Evolutionary conservation across 140 eudicot species (phyloP).

Genomic region (Cichorium intybus): DNA sequence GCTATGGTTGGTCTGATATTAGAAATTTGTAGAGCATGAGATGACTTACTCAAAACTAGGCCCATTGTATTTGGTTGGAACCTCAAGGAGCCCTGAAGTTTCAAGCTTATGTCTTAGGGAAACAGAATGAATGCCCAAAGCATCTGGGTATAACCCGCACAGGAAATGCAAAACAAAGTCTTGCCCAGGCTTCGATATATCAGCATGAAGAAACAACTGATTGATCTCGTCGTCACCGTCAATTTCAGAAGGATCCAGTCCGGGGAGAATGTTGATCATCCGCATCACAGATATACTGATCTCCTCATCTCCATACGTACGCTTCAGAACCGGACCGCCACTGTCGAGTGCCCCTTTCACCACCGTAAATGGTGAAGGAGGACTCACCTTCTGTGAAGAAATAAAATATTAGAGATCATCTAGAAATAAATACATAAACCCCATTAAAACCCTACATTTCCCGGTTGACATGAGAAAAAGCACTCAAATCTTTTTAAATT

Average conservation of each 20-base stretch:
- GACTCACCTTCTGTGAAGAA: slow-evolving; percentile 64
- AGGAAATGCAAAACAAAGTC: slow-evolving; percentile 60
- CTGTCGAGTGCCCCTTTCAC: slow-evolving; percentile 72
- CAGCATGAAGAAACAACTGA: slow-evolving; percentile 78
- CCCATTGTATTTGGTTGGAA: slow-evolving; percentile 55
- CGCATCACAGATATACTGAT: slow-evolving; percentile 78
- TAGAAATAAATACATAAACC: slow-evolving; percentile 6
- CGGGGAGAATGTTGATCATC: slow-evolving; percentile 55
- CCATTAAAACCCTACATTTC: slow-evolving; percentile 15
- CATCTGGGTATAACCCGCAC: slow-evolving; percentile 89
- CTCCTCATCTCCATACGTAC: slow-evolving; percentile 64
- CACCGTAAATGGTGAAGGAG: slow-evolving; percentile 67
- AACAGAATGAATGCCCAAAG: slow-evolving; percentile 88
- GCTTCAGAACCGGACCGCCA: slow-evolving; percentile 73
- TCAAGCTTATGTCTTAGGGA: slow-evolving; percentile 57
- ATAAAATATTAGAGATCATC: neutral
- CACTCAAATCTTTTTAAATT: neutral
- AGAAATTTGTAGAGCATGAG: neutral
- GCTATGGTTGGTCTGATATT: neutral
- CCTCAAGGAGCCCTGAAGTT: slow-evolving; percentile 42
- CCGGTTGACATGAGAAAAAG: neutral
- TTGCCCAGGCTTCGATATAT: slow-evolving; percentile 69
- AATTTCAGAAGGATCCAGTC: slow-evolving; percentile 44
- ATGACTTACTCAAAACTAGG: slow-evolving; percentile 71
- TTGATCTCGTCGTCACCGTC: slow-evolving; percentile 61